Conservation (phyloP, 805 yeast species). For the Barnettozyma sp. region DNA sequence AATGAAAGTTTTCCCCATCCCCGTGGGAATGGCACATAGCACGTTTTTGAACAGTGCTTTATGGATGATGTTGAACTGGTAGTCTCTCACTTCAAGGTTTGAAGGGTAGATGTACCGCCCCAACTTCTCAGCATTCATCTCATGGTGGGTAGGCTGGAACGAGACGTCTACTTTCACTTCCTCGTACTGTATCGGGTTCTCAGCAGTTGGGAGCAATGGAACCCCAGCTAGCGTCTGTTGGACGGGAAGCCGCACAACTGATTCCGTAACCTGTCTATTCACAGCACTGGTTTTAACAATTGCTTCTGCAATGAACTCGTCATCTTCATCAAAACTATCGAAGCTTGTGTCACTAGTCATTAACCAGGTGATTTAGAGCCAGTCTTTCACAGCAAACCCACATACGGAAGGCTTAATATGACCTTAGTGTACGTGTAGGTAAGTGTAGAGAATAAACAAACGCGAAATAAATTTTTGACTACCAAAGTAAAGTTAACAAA, state of each 20-base stretch:
- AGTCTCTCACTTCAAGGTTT: slow-evolving; percentile 76
- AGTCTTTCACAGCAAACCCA: too few species aligned
- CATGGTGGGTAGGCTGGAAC: slow-evolving; percentile 45
- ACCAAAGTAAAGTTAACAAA: too few species aligned
- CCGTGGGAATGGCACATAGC: slow-evolving; percentile 92
- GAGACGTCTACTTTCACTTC: slow-evolving; percentile 30
- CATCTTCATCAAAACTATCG: slow-evolving; percentile 28
- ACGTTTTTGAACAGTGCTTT: slow-evolving; percentile 67
- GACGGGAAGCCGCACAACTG: slow-evolving; percentile 27
- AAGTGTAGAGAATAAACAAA: too few species aligned
- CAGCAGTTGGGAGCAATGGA: slow-evolving; percentile 16
- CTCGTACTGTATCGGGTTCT: slow-evolving; percentile 25
- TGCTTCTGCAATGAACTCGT: slow-evolving; percentile 16
- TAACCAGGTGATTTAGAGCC: too few species aligned
- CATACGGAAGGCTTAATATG: too few species aligned
- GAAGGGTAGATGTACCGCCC: slow-evolving; percentile 71
- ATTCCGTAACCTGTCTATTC: slow-evolving; percentile 27
- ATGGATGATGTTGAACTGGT: slow-evolving; percentile 75
- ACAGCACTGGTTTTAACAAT: slow-evolving; percentile 25
- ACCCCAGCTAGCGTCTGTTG: slow-evolving; percentile 32
- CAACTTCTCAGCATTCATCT: slow-evolving; percentile 34
- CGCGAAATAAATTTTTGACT: too few species aligned
- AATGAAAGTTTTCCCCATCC: slow-evolving; percentile 93
- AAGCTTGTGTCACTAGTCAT: slow-evolving; percentile 11
- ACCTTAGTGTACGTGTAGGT: too few species aligned